phyloP scores from a whole-genome alignment of 2,329 filamentous ascomycete genomes.

The Sclerotinia borealis region DNA sequence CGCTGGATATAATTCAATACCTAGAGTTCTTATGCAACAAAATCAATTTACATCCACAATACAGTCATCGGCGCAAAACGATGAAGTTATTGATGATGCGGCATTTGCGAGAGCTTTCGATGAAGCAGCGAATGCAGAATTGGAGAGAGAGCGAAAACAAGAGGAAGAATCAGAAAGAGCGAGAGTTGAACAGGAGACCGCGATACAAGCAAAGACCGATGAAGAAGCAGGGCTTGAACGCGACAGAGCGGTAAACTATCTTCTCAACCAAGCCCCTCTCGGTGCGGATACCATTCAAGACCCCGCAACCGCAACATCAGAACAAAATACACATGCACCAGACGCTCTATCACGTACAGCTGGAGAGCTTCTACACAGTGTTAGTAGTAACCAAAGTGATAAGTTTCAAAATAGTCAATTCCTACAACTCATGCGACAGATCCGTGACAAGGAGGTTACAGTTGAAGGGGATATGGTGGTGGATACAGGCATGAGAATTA shows the following conservation, averaged over 20 bases:
- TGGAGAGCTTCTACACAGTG: conserved; percentile 60
- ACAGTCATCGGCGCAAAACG: conserved; percentile 31
- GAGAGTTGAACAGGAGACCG: background rate
- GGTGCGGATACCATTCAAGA: conserved; percentile 33
- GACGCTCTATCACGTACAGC: conserved; percentile 70
- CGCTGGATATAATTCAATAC: conserved; percentile 9
- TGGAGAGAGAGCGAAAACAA: conserved; percentile 15
- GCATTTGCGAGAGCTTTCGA: conserved; percentile 51
- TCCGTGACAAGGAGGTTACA: conserved; percentile 65
- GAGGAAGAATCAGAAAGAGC: conserved; percentile 20
- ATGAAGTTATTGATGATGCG: conserved; percentile 45
- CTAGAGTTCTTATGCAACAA: conserved; percentile 8
- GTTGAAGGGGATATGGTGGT: conserved; percentile 67
- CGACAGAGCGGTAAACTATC: background rate
- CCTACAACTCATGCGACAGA: conserved; percentile 66
- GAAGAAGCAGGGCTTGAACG: background rate
- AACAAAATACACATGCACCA: conserved; percentile 30
- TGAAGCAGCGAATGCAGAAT: conserved; percentile 26
- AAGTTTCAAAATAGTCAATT: conserved; percentile 80
- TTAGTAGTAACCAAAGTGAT: conserved; percentile 60
- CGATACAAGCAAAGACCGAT: conserved; percentile 5
- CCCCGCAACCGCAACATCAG: conserved; percentile 26
- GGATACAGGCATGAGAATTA: background rate
- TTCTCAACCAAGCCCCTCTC: conserved; percentile 26
- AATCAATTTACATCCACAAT: background rate